Evolutionary conservation across 331 rosid species (phyloP), one percentile per base, ranked within the genome.

Genomic region (Malus hybrid): DNA sequence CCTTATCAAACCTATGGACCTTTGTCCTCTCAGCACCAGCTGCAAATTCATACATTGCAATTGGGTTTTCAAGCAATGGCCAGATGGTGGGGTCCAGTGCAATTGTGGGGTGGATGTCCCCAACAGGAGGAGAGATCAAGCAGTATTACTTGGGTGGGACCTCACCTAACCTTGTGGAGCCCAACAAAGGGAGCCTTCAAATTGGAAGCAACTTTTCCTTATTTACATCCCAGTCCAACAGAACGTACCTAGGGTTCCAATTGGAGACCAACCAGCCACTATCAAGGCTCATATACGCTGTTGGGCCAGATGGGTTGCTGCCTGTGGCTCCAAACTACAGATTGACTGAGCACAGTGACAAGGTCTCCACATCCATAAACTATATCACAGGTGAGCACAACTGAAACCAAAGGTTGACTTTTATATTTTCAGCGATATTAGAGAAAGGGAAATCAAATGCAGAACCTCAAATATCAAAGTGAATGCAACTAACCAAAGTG

Each of bases 51-150:
- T 91, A 80, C 69, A 80, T 87, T 65, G 87, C 91, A 55, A 86
- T 91, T 22, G 97, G 95, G 8, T 91, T 91, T 84, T 89, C 97
- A 52, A 83, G 82, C 19, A 75, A 63, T 65, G 97, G 95, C 15
- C 74, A 29, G 32, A 91, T 91, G 97, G 84, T 85, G 16, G 91
- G 93, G 7, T 82, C 95, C 33, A 91, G 95, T 83, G 95, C 97
- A 64, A 59, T 91, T 32, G 93, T 91, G 65, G 97, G 97, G 19
- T 91, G 97, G 97, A 42, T 87, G 1, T 69, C 84, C 32, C 71
- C 93, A 56, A 57, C 76, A 14, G 57, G 3, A 42, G 87, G 88
- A 29, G 52, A 70, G 19, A 71, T 86, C 61, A 89, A 80, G 22
- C 88, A 76, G 52, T 91, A 89, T 52, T 85, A 80, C 75, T 80